Conservation (phyloP, 257 asterid species). For the Nicotiana obtusifolia region DNA sequence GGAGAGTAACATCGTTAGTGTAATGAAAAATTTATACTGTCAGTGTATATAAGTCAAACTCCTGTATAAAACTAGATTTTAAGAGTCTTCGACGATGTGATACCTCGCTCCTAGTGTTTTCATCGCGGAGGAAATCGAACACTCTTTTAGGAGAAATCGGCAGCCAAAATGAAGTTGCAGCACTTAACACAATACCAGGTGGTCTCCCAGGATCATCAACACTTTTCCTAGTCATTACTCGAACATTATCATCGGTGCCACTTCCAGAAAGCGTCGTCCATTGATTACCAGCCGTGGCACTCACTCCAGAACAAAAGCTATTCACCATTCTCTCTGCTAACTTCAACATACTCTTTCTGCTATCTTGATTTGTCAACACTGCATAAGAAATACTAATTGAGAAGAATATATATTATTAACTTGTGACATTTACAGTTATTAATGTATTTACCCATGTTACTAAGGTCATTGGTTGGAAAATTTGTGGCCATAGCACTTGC, state of each 20-base stretch:
- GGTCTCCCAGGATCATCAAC: conserved; percentile 35
- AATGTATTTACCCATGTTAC: background rate
- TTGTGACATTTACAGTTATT: too few species aligned
- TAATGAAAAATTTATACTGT: too few species aligned
- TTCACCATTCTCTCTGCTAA: conserved; percentile 41
- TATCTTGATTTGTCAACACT: conserved; percentile 14
- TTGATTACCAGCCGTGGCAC: conserved; percentile 22
- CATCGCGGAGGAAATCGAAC: conserved; percentile 30
- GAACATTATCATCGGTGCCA: conserved; percentile 24
- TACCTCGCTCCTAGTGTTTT: conserved; percentile 29
- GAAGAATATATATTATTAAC: background rate
- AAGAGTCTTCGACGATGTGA: too few species aligned
- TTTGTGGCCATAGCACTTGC: conserved; percentile 2
- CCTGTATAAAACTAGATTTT: too few species aligned
- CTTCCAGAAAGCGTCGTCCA: conserved; percentile 39
- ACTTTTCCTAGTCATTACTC: conserved; percentile 37
- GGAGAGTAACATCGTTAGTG: background rate
- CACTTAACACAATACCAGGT: conserved; percentile 27
- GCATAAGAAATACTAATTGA: background rate
- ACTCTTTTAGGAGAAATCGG: conserved; percentile 33
- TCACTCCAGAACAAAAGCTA: conserved; percentile 28
- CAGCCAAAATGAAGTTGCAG: conserved; percentile 52
- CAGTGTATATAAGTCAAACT: too few species aligned
- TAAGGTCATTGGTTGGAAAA: conserved; percentile 4
- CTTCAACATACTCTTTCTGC: conserved; percentile 28